Conservation (phyloP, 805 yeast genomes). For the Yamadazyma philogaea region DNA sequence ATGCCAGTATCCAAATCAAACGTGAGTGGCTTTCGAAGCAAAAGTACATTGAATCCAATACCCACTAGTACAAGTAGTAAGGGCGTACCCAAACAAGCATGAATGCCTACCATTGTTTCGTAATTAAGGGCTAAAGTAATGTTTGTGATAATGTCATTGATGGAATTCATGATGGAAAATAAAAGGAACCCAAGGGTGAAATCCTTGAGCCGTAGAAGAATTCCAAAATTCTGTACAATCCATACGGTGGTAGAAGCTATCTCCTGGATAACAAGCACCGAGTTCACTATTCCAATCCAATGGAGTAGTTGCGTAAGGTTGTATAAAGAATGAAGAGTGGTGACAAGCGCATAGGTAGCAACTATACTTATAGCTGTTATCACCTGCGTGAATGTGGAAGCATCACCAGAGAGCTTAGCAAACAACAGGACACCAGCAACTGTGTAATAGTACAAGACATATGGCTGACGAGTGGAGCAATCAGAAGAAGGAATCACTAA, state of each 20-base stretch:
- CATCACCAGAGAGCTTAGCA: background rate
- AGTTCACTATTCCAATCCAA: slow-evolving; percentile 21
- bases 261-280: slow-evolving; percentile 25
- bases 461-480: background rate
- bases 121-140: slow-evolving; percentile 42
- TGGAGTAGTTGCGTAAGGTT: slow-evolving; percentile 9
- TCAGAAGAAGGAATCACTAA: slow-evolving; percentile 1
- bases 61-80: slow-evolving; percentile 48
- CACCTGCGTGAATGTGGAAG: background rate
- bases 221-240: slow-evolving; percentile 43
- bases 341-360: background rate
- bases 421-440: background rate
- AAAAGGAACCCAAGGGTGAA: slow-evolving; percentile 48
- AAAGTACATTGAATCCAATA: slow-evolving; percentile 45
- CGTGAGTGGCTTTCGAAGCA: slow-evolving; percentile 17
- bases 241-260: slow-evolving; percentile 25
- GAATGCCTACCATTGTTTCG: slow-evolving; percentile 40
- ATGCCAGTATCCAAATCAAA: slow-evolving; percentile 24
- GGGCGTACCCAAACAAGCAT: slow-evolving; percentile 56
- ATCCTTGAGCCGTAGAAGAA: slow-evolving; percentile 43
- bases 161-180: slow-evolving; percentile 49
- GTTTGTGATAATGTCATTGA: slow-evolving; percentile 53
- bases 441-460: slow-evolving; percentile 3
- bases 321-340: background rate
- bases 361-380: background rate